phyloP scores from a whole-genome alignment of 176 grass and related monocot species.

The Thinopyrum elongatum region DNA sequence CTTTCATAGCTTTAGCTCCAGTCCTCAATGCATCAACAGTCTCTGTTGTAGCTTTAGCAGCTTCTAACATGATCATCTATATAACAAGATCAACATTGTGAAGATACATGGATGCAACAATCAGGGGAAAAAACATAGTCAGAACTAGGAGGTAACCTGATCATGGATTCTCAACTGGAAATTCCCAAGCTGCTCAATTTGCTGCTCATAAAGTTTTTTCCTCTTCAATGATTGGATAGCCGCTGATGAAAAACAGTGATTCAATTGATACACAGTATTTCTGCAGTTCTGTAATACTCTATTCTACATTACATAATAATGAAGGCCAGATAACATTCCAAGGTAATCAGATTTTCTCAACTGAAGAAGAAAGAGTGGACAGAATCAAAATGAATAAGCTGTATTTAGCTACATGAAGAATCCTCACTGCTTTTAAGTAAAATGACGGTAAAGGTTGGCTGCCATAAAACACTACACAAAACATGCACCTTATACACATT shows the following conservation, averaged over 20 bases:
- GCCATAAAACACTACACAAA: not conserved
- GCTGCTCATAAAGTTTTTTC: conserved; percentile 76
- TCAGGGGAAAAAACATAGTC: not conserved
- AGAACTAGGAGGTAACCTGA: conserved; percentile 43
- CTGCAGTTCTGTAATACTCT: not conserved
- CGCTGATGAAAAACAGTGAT: conserved; percentile 34
- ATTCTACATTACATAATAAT: not conserved
- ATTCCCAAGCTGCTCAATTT: conserved; percentile 83
- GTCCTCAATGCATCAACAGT: conserved; percentile 83
- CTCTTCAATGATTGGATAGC: conserved; percentile 78
- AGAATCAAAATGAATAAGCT: not conserved
- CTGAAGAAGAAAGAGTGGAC: not conserved
- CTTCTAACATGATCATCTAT: conserved; percentile 82
- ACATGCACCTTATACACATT: not conserved
- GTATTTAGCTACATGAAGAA: not conserved
- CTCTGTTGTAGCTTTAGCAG: conserved; percentile 76
- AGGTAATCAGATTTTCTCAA: not conserved
- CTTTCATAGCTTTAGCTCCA: conserved; percentile 83
- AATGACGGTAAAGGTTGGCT: not conserved
- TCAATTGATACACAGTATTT: not conserved
- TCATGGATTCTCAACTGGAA: conserved; percentile 85
- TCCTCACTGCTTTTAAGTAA: not conserved
- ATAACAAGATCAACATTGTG: not conserved
- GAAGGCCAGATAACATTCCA: not conserved
- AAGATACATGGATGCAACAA: not conserved